phyloP scores from a whole-genome alignment of 345 rosid genomes.

The Garcia nutans region DNA sequence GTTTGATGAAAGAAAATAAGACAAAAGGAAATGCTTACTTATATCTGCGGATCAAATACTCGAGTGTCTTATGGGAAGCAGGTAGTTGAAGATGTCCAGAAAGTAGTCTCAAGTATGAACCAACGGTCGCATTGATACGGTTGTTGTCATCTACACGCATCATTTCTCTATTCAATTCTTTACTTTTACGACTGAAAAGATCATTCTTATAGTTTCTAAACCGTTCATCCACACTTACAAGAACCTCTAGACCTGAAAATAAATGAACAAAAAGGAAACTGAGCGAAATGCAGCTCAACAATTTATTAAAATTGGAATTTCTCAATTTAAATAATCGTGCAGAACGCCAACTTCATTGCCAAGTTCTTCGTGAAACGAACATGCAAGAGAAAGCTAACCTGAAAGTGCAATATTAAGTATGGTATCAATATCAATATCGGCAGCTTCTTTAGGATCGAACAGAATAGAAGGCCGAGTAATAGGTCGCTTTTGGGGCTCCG shows the following conservation, averaged over 20 bases:
- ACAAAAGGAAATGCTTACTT: conserved; percentile 42
- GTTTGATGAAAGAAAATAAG: not conserved
- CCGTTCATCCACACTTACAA: conserved; percentile 59
- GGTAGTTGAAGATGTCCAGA: conserved; percentile 66
- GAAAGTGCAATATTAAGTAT: conserved; percentile 54
- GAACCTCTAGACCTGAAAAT: conserved; percentile 74
- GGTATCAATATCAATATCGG: conserved; percentile 71
- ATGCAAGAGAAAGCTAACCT: conserved; percentile 25
- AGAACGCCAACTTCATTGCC: not conserved
- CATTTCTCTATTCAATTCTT: conserved; percentile 77
- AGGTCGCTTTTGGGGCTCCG: conserved; percentile 54
- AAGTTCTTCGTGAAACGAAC: too few species aligned
- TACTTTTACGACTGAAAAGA: conserved; percentile 73
- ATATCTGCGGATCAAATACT: conserved; percentile 91
- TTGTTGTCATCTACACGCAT: conserved; percentile 58
- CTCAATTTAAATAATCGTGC: not conserved
- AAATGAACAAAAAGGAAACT: not conserved
- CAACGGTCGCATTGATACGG: conserved; percentile 50
- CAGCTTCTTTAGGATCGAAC: conserved; percentile 58
- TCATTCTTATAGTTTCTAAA: conserved; percentile 57
- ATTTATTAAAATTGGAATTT: too few species aligned
- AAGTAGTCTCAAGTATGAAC: conserved; percentile 61
- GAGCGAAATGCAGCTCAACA: not conserved
- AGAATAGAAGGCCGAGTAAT: conserved; percentile 60
- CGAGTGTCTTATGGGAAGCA: conserved; percentile 69